Evolutionary conservation across 225 moss, liverwort and hornwort genomes (phyloP), one percentile per base, ranked within the genome.

Genomic region (Lunularia cruciata): DNA sequence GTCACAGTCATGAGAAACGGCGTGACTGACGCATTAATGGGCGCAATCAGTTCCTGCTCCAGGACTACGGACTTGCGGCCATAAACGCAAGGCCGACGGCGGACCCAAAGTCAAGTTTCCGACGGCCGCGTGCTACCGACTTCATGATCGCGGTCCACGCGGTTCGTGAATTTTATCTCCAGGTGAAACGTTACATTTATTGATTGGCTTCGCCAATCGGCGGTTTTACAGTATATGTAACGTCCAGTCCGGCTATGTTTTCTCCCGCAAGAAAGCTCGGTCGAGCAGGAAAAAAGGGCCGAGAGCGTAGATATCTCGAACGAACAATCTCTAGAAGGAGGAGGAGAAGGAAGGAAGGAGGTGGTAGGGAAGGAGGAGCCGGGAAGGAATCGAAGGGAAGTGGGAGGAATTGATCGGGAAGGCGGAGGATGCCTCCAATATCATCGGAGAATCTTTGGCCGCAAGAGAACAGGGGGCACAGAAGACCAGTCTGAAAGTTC

Each of bases 181-280:
- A 23, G 38, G 37, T 61, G 61, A 61, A 61, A 61, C 61, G 61
- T 42, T 61, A 61, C 61, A 23, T 37, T 38, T 42, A n/a, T 25
- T 57, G 31, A 57, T 61, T 25, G 61, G 61, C 25, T 22, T 4
- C 16, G 2, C 40, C 61, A 61, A 61, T 39, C 61, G 61, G 61
- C 61, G 61, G 61, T 61, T 61, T 61, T 61, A 61, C 38, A 36
- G 61, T 39, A 25, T 61, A 22, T 42, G 61, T 61, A 61, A 61
- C 61, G 61, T 61, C 61, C 61, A 61, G 37, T 61, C 40, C 40
- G 61, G 61, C 15, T 20, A 39, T 20, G 61, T 61, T 8, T 39
- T 22, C 22, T 61, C 38, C 38, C 56, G 56, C 56, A 57, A 57
- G 56, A 32, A 57, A 57, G 56, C 56, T 57, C 31, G 14, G 56